Evolutionary conservation across 2,329 filamentous ascomycete species (phyloP), one percentile per base, ranked within the genome.

Genomic region (Fusarium sp.): DNA sequence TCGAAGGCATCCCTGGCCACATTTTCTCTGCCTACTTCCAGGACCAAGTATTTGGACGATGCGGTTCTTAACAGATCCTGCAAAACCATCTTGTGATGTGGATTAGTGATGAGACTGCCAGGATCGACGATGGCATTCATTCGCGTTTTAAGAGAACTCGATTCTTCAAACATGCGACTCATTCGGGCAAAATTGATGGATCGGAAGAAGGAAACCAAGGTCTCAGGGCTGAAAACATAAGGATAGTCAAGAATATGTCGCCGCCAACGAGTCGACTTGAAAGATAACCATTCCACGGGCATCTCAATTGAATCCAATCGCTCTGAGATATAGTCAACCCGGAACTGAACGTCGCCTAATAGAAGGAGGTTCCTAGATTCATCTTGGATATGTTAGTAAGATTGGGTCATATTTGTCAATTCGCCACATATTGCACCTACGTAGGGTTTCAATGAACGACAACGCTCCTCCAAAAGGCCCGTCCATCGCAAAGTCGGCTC

Each of bases 101-200:
- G 79, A 49, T 88, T 86, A 3, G 84, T 85, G 18, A 89, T 85
- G 2, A 91, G 78, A 51, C 84, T 87, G 24, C 84, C 84, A 4
- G 84, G 83, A 18, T 84, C 82, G 15, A 88, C 83, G 11, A 88
- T 86, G 3, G 84, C 84, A n/a, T 83, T 83, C 74, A 90, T 87
- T 18, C 87, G 82, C 34, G 82, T 85, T 67, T 85, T 84, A 1
- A 88, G 79, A 0, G 87, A 88, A 63, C 83, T 87, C 0, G 92
- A 89, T 69, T 90, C 87, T 75, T 96, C 92, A 73, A 91, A 94
- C 18, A 91, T 88, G 62, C 90, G 88, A 71, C 91, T 93, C 95
- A 98, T 98, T 18, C 87, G 87, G 0, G 92, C 89, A 74, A 96
- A 94, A 77, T 97, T 98, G 75, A 97, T 90, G 6, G 93, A 89